Evolutionary conservation across 352 stramenopile species (phyloP), one percentile per base, ranked within the genome.

Genomic region (Pythium apleroticum): DNA sequence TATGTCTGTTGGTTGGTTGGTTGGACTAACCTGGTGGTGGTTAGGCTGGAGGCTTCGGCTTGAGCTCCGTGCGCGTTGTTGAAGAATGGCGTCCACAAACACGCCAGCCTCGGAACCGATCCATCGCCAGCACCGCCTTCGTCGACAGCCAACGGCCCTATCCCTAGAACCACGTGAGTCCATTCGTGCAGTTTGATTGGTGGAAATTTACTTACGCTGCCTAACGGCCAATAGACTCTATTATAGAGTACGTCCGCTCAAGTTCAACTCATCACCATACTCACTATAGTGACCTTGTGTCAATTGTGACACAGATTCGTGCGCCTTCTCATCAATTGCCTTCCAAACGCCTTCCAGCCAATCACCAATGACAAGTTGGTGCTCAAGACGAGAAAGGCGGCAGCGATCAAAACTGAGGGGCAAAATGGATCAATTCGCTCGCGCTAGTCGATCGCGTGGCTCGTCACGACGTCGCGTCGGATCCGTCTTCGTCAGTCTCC

Each of bases 61-160:
- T 30, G 33, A 55, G 43, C 43, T 50, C 43, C 43, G 5, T 2
- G 43, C 43, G 43, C 20, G 43, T 50, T 50, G 60, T 74, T 74
- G 67, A 69, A 69, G 57, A 74, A 73, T 73, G 60, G 52, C 33
- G n/a, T 22, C 25, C 28, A 52, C 37, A 52, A 52, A 33, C n/a
- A 54, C 24, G 48, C 5, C 45, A 27, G 19, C 43, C 15, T 48
- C 22, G n/a, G 30, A 56, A 7, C 22, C 52, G 45, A 56, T 56
- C 45, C 30, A 14, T 20, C 27, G 55, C 52, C 52, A 48, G 57
- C 11, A 24, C 61, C 56, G 22, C 25, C 49, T 55, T 69, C 63
- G 63, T 69, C 63, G 55, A 69, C 63, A 64, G 22, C n/a, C 41
- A 20, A 35, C 4, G 25, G 12, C 48, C 63, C 54, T 53, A 69